Base-by-base conservation (phyloP, 306 rosid genomes). In the Gastrolobium bilobum region DNA sequence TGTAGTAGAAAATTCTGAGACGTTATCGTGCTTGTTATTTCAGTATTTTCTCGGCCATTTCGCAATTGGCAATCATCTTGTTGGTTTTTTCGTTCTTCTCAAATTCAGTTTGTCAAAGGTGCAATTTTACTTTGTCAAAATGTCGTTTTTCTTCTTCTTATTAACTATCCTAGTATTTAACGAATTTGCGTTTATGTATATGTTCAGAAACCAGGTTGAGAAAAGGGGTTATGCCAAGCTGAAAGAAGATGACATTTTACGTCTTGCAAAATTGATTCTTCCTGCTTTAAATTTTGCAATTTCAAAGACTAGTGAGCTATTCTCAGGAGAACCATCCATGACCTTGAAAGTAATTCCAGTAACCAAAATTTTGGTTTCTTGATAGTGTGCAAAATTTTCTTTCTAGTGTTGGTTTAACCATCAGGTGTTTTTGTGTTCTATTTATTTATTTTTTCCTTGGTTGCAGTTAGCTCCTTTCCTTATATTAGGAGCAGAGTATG, bases 251-350 rank as follows among this genome's bases (percentile, higher is more conserved):
- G 99, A 91, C 76, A 81, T 95, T 81, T 76, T 91, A 29, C 88
- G 86, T 59, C 73, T 89, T 47, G 90, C 91, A 52, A 91, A 90
- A 80, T 39, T 84, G 80, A 79, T 91, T 79, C 97, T 91, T 84
- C 96, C 98, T 26, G 80, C 89, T 66, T 63, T 84, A 48, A 95
- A 95, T 78, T 84, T 95, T 73, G 88, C 88, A 65, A 62, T 89
- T 63, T 85, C 87, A 61, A 93, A 85, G 88, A 82, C 84, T 10
- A 87, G 87, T 77, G 87, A 81, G 65, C 75, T 87, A 71, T 95
- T 93, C 85, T 90, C 96, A 1, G 98, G 98, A 82, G 97, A 93
- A 82, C 92, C 99, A 43, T 84, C 90, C 81, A 91, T 84, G 92
- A 95, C 97, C 68, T 87, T 95, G 39, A 95, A 89, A 84, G 98